Evolutionary conservation across 345 rosid genomes (phyloP), one percentile per base, ranked within the genome.

Genomic region (Eucalyptus melliodora): DNA sequence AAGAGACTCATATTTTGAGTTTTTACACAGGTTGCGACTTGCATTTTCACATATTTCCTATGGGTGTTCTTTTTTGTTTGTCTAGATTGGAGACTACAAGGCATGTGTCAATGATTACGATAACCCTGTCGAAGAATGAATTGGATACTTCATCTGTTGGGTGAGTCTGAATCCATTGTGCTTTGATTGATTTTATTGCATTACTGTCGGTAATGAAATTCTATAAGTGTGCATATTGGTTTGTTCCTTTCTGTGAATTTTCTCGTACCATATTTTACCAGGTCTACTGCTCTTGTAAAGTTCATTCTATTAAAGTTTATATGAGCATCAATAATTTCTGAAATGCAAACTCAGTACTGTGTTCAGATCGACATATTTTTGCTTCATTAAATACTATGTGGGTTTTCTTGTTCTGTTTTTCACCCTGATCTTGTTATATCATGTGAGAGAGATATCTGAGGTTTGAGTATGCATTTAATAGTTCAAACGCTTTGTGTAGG

Each of bases 1-100:
- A 9, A 15, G 42, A 23, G 42, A 51, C 44, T 50, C 85, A 15
- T n/a, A 42, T 67, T 88, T 50, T 86, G 55, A 30, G 50, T 30
- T 65, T 37, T 37, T 44, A n/a, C 50, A 87, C 40, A 6, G 80
- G 86, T 26, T 30, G n/a, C 53, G 37, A 53, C 45, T 4, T n/a
- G 42, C 21, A 19, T 86, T n/a, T 88, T 50, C 86, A 31, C 40
- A 23, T 50, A 45, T 26, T 49, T 55, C 27, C 17, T 13, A 26
- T 17, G 21, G 45, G 86, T 19, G 31, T 60, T 21, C 50, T 31
- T 50, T 67, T 21, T 26, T 23, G 65, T 86, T 85, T 67, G 59
- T 15, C 34, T 93, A 93, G 96, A 47, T 67, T 95, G 90, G 95
- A 95, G 80, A 95, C 95, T 86, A 94, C 97, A 69, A 92, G 97